Base-by-base conservation (phyloP, 2,329 filamentous ascomycete genomes). In the Mycosphaerella sp. region DNA sequence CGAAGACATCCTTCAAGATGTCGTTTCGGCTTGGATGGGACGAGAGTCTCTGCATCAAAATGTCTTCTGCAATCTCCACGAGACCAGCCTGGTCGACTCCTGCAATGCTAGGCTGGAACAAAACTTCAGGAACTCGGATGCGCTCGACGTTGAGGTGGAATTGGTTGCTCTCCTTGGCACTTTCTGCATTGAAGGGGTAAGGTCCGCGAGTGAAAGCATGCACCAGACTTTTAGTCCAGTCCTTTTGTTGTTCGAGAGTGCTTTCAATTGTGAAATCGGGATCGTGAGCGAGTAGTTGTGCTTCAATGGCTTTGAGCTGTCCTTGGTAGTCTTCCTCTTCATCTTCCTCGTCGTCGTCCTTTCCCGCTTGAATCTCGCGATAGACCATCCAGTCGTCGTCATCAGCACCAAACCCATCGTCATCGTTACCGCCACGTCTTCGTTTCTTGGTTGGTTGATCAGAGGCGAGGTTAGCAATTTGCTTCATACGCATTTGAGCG, bases 301-400 rank as follows among this genome's bases (percentile, higher is more conserved):
- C 78, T 72, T 98, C 93, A 10, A 96, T 80, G 1, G 74, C 75
- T 65, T 87, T 87, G 41, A 98, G 79, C 51, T 78, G 80, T 4
- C 78, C 80, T 51, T 81, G 79, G 0, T 95, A 79, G 63, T 97
- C 91, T 68, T 91, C 87, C 66, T 97, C 91, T 66, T 95, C 90
- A 44, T 95, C 89, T 34, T 94, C 89, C 48, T 95, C 90, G 59
- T 96, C 90, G 56, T 93, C 88, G 60, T 96, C 90, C 46, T 86
- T 85, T 44, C 89, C 89, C 0, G 87, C 89, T 1, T 89, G 87
- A 51, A 97, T 94, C 36, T 88, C 88, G 47, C 93, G 85, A 70
- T 98, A 98, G 12, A 98, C 89, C 52, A 89, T 89, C 93, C 93
- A 98, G 69, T 98, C 93, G 51, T 94, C 90, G 65, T 98, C 93